These are phyloP conservation scores for Citrus inodora DNA, from an alignment of 345 rosid genomes.

Conservation along the genomic window DNA sequence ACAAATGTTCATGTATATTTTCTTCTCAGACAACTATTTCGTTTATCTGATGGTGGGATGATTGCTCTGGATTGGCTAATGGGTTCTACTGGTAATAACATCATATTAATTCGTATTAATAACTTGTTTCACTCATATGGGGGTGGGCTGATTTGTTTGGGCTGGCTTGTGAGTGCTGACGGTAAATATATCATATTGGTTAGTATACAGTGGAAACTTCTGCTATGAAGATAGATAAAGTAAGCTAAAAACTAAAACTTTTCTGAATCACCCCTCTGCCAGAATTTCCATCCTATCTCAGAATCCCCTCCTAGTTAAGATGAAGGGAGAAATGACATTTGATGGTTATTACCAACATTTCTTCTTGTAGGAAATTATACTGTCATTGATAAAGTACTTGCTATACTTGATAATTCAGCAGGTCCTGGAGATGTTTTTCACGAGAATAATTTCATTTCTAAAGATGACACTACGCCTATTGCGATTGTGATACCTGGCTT, in stretches of 20 bases:
- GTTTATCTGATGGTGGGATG: conserved; percentile 80
- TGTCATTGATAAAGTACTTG: background rate
- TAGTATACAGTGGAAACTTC: background rate
- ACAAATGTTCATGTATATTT: background rate
- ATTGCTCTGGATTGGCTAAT: conserved; percentile 85
- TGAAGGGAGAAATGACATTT: background rate
- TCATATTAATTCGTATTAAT: background rate
- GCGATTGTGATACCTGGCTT: conserved; percentile 69
- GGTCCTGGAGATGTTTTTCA: conserved; percentile 28
- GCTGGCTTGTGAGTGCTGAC: conserved; percentile 63
- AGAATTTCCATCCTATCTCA: too few relatives aligned
- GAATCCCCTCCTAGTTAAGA: too few relatives aligned
- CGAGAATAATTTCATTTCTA: conserved; percentile 23
- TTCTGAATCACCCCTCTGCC: too few relatives aligned
- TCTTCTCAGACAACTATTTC: conserved; percentile 57
- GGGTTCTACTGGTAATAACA: conserved; percentile 50
- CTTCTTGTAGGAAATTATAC: background rate
- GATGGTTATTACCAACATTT: background rate
- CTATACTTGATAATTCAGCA: conserved; percentile 15
- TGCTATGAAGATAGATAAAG: background rate
- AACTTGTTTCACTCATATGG: conserved; percentile 28
- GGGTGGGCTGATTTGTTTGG: conserved; percentile 82
- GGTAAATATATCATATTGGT: conserved; percentile 27
- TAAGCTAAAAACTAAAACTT: too few relatives aligned
- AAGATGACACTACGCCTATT: conserved; percentile 53